Conservation (phyloP, 257 asterid species). For the Eucommia ulmoides region DNA sequence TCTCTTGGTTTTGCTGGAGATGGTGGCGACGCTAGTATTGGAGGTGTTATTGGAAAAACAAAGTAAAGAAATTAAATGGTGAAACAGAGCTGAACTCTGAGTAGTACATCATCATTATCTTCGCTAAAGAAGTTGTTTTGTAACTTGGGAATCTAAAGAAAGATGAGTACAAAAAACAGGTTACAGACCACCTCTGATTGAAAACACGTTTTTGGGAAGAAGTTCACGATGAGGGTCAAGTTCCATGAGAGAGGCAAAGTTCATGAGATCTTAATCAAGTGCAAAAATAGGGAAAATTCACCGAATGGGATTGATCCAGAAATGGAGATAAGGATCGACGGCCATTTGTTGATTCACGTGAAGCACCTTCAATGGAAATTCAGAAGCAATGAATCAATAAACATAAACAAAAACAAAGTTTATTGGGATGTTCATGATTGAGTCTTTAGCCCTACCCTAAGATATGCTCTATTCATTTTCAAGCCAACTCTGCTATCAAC, state of each 20-base stretch:
- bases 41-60: constrained; percentile 87
- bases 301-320: constrained; percentile 49
- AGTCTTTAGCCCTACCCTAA: constrained; percentile 67
- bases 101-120: constrained; percentile 76
- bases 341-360: constrained; percentile 49
- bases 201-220: constrained; percentile 86
- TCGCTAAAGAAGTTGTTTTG: constrained; percentile 58
- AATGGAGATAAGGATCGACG: constrained; percentile 86
- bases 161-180: constrained; percentile 84
- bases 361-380: constrained; percentile 94
- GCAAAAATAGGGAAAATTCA: constrained; percentile 32
- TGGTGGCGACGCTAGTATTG: too few relatives aligned
- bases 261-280: constrained; percentile 73
- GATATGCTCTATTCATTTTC: constrained; percentile 72
- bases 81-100: constrained; percentile 74
- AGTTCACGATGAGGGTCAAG: constrained; percentile 41
- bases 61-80: constrained; percentile 61
- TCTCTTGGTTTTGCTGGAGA: too few relatives aligned
- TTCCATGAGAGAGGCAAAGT: constrained; percentile 66
- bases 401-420: constrained; percentile 47
- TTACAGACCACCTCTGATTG: constrained; percentile 71
- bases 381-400: constrained; percentile 67
- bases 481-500: constrained; percentile 48
- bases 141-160: constrained; percentile 69
- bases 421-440: constrained; percentile 96